These are phyloP conservation scores for Quercus gilva DNA, from an alignment of 306 rosid genomes.

Conservation along the genomic window DNA sequence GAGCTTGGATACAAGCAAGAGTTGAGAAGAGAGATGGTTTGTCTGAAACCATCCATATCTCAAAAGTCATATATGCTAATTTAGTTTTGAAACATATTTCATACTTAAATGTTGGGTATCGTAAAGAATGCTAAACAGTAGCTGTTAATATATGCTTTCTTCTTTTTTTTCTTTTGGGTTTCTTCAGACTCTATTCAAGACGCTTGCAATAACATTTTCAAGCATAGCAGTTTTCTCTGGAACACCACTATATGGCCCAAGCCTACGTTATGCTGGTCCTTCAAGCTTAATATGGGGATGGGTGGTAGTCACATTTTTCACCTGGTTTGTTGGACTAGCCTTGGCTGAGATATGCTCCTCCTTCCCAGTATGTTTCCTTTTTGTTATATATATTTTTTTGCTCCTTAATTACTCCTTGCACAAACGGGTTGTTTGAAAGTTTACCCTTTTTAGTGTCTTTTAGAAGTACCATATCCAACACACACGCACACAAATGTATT, in stretches of 20 bases:
- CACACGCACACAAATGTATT: too few relatives aligned
- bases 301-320: conserved; percentile 29
- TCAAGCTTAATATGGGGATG: conserved; percentile 33
- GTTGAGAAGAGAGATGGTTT: conserved; percentile 45
- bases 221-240: conserved; percentile 31
- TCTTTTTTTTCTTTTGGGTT: neutral
- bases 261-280: conserved; percentile 33
- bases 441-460: too few relatives aligned
- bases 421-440: too few relatives aligned
- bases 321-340: conserved; percentile 40
- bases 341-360: conserved; percentile 40
- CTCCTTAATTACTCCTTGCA: too few relatives aligned
- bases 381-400: too few relatives aligned
- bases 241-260: conserved; percentile 32
- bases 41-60: neutral
- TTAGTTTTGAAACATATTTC: too few relatives aligned
- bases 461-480: too few relatives aligned
- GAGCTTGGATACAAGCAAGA: conserved; percentile 58
- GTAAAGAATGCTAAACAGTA: too few relatives aligned
- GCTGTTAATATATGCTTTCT: too few relatives aligned
- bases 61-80: too few relatives aligned
- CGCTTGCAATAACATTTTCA: conserved; percentile 37
- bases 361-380: conserved; percentile 22
- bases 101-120: too few relatives aligned
- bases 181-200: conserved; percentile 24